Evolutionary conservation across 441 rosid genomes (phyloP).

Genomic region (Pelargonium myrrhifolium): DNA sequence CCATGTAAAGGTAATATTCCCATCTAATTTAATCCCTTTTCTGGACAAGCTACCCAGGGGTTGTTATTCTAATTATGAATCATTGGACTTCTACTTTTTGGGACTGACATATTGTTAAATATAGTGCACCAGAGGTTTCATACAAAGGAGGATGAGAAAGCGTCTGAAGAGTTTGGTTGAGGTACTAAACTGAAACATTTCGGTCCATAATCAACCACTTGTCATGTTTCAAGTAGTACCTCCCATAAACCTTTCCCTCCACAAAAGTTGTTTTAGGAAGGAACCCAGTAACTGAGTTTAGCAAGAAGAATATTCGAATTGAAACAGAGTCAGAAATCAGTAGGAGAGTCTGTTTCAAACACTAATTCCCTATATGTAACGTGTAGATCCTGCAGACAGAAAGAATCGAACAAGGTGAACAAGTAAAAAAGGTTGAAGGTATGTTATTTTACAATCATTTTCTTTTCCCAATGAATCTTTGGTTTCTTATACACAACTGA

Average conservation of each 20-base stretch:
- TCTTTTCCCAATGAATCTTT: not conserved
- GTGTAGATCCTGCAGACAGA: constrained; percentile 50
- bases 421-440: constrained; percentile 32
- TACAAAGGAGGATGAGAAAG: constrained; percentile 77
- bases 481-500: constrained; percentile 5
- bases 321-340: not conserved
- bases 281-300: constrained; percentile 5
- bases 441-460: constrained; percentile 12
- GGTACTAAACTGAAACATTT: constrained; percentile 35
- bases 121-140: constrained; percentile 74
- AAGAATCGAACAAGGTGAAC: constrained; percentile 31
- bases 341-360: not conserved
- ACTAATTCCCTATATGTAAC: constrained; percentile 16
- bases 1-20: constrained; percentile 61
- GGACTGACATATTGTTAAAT: constrained; percentile 17
- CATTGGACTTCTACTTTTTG: constrained; percentile 1
- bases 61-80: constrained; percentile 10
- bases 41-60: not conserved
- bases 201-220: not conserved
- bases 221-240: not conserved
- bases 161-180: constrained; percentile 62
- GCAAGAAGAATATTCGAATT: constrained; percentile 3
- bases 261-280: not conserved
- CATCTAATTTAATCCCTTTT: not conserved
- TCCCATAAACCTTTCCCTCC: constrained; percentile 3